Percentiles rank a stretch among this genome's conserved stretches.
Evolutionary conservation across 2,329 filamentous ascomycete genomes (phyloP).

Genomic region (Fusarium drepaniforme): DNA sequence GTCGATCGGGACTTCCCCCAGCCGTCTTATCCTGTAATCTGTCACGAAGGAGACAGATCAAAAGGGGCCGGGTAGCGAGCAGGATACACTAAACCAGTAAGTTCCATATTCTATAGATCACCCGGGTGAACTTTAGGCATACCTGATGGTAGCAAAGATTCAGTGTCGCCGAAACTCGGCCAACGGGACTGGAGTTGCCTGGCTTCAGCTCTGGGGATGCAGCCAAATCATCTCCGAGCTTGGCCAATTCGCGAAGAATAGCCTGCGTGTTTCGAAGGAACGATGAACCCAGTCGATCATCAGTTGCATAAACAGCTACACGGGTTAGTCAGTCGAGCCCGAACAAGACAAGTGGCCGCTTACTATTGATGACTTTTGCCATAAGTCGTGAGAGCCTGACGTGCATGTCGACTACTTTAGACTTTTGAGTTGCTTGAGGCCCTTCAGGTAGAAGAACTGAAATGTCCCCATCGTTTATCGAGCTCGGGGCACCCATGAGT

Average conservation of each 20-base stretch:
- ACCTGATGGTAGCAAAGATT: conserved; percentile 22
- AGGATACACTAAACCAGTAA: conserved; percentile 3
- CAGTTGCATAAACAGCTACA: conserved; percentile 6
- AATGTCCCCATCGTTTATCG: conserved; percentile 18
- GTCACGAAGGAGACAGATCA: conserved; percentile 14
- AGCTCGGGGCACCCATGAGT: conserved; percentile 14
- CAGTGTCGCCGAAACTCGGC: conserved; percentile 10
- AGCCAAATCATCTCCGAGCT: conserved; percentile 2
- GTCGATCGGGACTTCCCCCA: background rate
- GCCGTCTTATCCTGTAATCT: conserved; percentile 2
- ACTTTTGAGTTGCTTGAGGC: background rate
- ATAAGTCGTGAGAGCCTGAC: conserved; percentile 13
- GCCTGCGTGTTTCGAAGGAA: conserved; percentile 9
- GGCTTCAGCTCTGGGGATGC: background rate
- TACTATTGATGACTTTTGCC: conserved; percentile 16
- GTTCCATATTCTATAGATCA: background rate
- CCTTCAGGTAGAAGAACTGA: background rate
- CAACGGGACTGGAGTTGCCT: background rate
- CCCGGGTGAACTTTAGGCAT: background rate
- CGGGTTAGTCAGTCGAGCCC: no score
- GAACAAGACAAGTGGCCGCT: accelerated
- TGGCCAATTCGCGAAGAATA: conserved; percentile 5
- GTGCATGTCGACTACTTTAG: background rate
- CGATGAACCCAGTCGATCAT: background rate
- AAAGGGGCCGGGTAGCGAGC: conserved; percentile 7